Evolutionary conservation across 495 filamentous ascomycete species (phyloP), one percentile per base, ranked within the genome.

Genomic region (Penicillium cataractarum): DNA sequence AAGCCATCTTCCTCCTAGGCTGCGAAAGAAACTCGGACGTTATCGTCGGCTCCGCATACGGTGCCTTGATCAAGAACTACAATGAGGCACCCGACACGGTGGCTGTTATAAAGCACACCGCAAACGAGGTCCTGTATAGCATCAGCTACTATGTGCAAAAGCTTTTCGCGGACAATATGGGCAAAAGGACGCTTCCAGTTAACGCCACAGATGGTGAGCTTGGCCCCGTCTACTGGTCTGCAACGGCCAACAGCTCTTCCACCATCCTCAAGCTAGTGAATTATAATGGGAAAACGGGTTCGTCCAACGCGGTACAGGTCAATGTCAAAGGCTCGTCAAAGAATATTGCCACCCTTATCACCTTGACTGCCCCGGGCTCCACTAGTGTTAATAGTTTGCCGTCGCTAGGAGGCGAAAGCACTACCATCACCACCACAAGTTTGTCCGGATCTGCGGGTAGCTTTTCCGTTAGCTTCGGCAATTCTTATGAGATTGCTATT

Each of bases 1-100:
- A 91, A 63, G 86, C 86, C 5, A 80, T 90, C 32, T 89, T 80
- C 61, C 77, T 87, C 49, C 75, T 90, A 44, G 86, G 84, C 44
- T 76, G 82, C 26, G 88, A 90, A 72, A 77, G 86, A 17, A 89
- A 90, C 69, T 76, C 80, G 4, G 81, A 87, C 68, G 67, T 79
- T 10, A 71, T 85, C 31, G 74, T 81, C 52, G 78, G 79, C 61
- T 78, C 81, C 3, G 76, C 79, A 19, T 81, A 84, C 58, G 78
- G 77, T 13, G 74, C 79, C 1, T 57, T 71, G 4, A 59, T 81
- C 10, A 71, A 80, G 60, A 71, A 77, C 52, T 62, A 73, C 29
- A 75, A 78, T 60, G 68, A 40, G n/a, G 37, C 37, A 17, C 37
- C 37, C 62, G 27, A 72, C 68, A 6, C 65, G 76, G 55, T 80